Conservation (phyloP, 306 rosid genomes). For the Calophaca sinica region DNA sequence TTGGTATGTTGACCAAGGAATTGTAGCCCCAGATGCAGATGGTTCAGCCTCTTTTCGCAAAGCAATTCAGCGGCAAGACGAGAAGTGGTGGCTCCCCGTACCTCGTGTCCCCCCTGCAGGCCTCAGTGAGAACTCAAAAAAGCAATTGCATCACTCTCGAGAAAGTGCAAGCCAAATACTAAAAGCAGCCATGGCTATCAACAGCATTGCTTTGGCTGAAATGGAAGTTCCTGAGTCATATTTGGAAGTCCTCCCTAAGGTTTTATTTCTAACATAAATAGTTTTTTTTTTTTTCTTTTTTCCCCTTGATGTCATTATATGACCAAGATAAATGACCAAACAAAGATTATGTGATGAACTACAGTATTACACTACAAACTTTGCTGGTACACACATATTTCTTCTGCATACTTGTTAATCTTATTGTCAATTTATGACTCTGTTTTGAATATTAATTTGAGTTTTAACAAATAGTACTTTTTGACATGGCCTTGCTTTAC, state of each 20-base stretch:
- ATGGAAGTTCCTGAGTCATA: conserved; percentile 95
- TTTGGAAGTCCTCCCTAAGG: conserved; percentile 88
- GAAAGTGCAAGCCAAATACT: conserved; percentile 84
- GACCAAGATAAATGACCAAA: background rate
- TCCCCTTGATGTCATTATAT: background rate
- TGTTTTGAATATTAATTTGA: conserved; percentile 28
- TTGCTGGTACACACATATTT: background rate
- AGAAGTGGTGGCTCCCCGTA: conserved; percentile 98
- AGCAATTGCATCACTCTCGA: conserved; percentile 77
- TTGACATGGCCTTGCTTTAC: conserved; percentile 33
- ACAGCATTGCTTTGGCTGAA: conserved; percentile 73
- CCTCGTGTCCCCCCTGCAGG: conserved; percentile 88
- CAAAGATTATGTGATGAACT: background rate
- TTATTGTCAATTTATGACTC: conserved; percentile 14
- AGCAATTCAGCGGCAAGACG: conserved; percentile 83
- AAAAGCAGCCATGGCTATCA: conserved; percentile 91
- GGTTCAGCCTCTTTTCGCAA: conserved; percentile 85
- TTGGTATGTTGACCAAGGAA: conserved; percentile 98
- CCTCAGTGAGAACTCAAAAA: conserved; percentile 75
- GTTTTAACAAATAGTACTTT: background rate
- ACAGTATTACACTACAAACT: background rate
- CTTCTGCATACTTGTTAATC: background rate
- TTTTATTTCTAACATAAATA: conserved; percentile 33
- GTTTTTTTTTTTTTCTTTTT: no score
- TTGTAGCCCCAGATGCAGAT: conserved; percentile 70